Conservation (phyloP, 2,329 filamentous ascomycete genomes). For the Colletotrichum neosansevieriae region DNA sequence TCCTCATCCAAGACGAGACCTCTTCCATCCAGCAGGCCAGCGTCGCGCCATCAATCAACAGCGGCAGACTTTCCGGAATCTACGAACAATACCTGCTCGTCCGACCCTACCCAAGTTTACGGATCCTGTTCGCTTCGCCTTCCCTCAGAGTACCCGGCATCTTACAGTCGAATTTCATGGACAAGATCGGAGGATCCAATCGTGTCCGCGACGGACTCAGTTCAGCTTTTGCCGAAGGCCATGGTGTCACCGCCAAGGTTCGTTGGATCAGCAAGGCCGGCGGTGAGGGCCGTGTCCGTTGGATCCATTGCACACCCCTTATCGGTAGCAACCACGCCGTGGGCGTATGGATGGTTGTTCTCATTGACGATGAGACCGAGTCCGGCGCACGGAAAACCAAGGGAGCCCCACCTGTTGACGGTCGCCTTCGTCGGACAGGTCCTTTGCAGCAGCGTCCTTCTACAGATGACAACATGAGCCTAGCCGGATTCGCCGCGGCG, state of each 20-base stretch:
- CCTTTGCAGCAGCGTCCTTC: conserved; percentile 16
- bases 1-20: conserved; percentile 55
- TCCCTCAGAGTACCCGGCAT: conserved; percentile 76
- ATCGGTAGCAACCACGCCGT: conserved; percentile 74
- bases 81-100: conserved; percentile 73
- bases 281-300: conserved; percentile 72
- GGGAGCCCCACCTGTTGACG: conserved; percentile 45
- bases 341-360: conserved; percentile 83
- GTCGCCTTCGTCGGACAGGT: conserved; percentile 31
- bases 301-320: conserved; percentile 83
- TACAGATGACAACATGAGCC: conserved; percentile 41
- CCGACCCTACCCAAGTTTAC: conserved; percentile 73
- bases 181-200: conserved; percentile 63
- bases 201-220: conserved; percentile 61
- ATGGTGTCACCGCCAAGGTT: conserved; percentile 80
- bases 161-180: conserved; percentile 70
- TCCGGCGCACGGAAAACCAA: conserved; percentile 26
- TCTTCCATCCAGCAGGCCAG: conserved; percentile 39
- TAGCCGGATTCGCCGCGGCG: conserved; percentile 40
- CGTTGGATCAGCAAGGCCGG: conserved; percentile 71
- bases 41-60: conserved; percentile 26
- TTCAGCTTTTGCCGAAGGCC: conserved; percentile 74
- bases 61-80: conserved; percentile 53
- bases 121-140: conserved; percentile 77
- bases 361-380: conserved; percentile 73